These are phyloP conservation scores for Clarireedia sp. DNA, from an alignment of 2,329 filamentous ascomycete genomes.

Conservation along the genomic window DNA sequence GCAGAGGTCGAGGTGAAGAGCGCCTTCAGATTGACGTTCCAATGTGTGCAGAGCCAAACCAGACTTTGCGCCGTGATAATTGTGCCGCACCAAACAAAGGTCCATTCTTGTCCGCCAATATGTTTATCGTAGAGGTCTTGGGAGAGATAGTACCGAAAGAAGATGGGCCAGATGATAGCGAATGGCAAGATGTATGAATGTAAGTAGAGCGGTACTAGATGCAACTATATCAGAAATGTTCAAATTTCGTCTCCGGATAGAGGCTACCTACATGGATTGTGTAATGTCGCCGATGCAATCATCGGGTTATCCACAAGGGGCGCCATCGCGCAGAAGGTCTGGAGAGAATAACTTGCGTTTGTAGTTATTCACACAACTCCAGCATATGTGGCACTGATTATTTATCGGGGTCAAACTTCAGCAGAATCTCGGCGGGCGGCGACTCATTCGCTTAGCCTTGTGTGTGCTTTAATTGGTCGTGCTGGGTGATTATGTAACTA, in stretches of 20 bases:
- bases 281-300: slow-evolving; percentile 79
- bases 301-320: slow-evolving; percentile 86
- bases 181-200: slow-evolving; percentile 95
- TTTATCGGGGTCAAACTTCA: neutral
- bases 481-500: no score
- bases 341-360: slow-evolving; percentile 3
- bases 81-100: slow-evolving; percentile 83
- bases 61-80: slow-evolving; percentile 86
- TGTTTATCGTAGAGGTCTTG: slow-evolving; percentile 80
- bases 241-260: neutral
- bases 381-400: slow-evolving; percentile 8
- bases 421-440: no score
- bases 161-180: slow-evolving; percentile 81
- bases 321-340: slow-evolving; percentile 43
- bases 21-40: slow-evolving; percentile 83
- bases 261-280: slow-evolving; percentile 55
- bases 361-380: slow-evolving; percentile 7
- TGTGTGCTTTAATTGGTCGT: no score
- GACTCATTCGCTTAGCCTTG: no score
- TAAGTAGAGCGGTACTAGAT: slow-evolving; percentile 48
- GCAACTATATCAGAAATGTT: slow-evolving; percentile 11
- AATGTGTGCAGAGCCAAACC: slow-evolving; percentile 92
- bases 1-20: slow-evolving; percentile 72
- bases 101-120: slow-evolving; percentile 95
- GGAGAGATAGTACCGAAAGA: slow-evolving; percentile 79